Evolutionary conservation across 2,329 filamentous ascomycete species (phyloP).

Genomic region (Domatiomyces globalis): DNA sequence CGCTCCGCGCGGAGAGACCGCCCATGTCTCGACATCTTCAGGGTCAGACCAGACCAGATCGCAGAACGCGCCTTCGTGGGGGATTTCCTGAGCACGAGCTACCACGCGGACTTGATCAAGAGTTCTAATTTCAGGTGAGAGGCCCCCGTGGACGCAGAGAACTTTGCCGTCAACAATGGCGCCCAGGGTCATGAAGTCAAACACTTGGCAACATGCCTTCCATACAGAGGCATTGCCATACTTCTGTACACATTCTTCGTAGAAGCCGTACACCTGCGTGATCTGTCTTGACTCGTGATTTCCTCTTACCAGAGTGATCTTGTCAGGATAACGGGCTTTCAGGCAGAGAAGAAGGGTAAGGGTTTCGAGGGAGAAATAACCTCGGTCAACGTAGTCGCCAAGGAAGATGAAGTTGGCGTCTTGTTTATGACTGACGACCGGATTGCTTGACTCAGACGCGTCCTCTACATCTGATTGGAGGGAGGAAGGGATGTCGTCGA

Average conservation of each 20-base stretch:
- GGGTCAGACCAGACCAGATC: conserved; percentile 66
- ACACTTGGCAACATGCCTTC: conserved; percentile 67
- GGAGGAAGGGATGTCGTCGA: conserved; percentile 35
- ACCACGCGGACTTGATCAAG: conserved; percentile 63
- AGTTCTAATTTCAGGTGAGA: conserved; percentile 60
- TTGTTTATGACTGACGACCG: conserved; percentile 28
- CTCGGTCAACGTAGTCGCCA: conserved; percentile 60
- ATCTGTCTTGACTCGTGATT: conserved; percentile 68
- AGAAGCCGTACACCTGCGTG: conserved; percentile 65
- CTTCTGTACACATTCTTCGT: conserved; percentile 63
- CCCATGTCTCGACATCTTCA: conserved; percentile 57
- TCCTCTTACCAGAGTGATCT: conserved; percentile 57
- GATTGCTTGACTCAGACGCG: conserved; percentile 22
- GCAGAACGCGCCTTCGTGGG: conserved; percentile 63
- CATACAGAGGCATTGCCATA: conserved; percentile 66
- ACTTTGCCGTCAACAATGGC: conserved; percentile 62
- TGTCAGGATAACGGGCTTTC: conserved; percentile 47
- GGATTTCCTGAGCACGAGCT: conserved; percentile 60
- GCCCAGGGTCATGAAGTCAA: conserved; percentile 61
- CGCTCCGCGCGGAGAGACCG: conserved; percentile 52
- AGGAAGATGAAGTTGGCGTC: conserved; percentile 59
- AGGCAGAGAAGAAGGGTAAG: conserved; percentile 46
- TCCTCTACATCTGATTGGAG: conserved; percentile 26
- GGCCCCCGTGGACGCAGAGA: conserved; percentile 56
- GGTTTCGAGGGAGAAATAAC: conserved; percentile 61